Evolutionary conservation across 441 rosid genomes (phyloP).

Genomic region (Euphorbia schlechtendalii): DNA sequence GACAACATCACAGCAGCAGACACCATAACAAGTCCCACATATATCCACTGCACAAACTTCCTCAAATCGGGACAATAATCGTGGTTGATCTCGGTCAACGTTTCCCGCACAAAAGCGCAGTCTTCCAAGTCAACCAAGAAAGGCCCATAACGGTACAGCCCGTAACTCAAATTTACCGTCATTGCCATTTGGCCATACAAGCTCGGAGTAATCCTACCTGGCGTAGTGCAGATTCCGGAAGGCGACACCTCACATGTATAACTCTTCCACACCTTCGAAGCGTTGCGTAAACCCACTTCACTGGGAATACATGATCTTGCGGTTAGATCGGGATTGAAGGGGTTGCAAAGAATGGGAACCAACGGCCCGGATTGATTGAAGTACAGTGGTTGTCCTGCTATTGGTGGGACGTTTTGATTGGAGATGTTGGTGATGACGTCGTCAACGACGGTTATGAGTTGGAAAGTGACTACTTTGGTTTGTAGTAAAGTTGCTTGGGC

Average conservation of each 20-base stretch:
- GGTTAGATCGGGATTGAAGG: slow-evolving; percentile 61
- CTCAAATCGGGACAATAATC: slow-evolving; percentile 62
- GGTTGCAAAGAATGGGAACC: slow-evolving; percentile 76
- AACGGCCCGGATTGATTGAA: slow-evolving; percentile 85
- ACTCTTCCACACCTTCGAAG: slow-evolving; percentile 71
- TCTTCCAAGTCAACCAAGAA: slow-evolving; percentile 65
- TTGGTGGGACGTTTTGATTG: slow-evolving; percentile 50
- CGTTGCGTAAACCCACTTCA: slow-evolving; percentile 56
- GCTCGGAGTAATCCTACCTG: slow-evolving; percentile 72
- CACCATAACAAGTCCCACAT: slow-evolving; percentile 65
- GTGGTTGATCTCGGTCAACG: slow-evolving; percentile 47
- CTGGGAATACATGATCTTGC: slow-evolving; percentile 47
- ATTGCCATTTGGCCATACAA: slow-evolving; percentile 56
- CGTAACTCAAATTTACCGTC: slow-evolving; percentile 75
- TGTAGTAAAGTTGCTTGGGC: slow-evolving; percentile 65
- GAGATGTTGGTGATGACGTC: slow-evolving; percentile 33
- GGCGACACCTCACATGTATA: slow-evolving; percentile 52
- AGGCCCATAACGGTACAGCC: slow-evolving; percentile 66
- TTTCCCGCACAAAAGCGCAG: slow-evolving; percentile 72
- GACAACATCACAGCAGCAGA: slow-evolving; percentile 87
- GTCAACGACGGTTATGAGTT: slow-evolving; percentile 51
- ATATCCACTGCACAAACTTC: slow-evolving; percentile 48
- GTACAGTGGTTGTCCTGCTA: slow-evolving; percentile 36
- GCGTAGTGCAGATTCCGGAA: slow-evolving; percentile 51
- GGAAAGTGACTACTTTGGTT: slow-evolving; percentile 52